These are phyloP conservation scores for Phytophthora sp. DNA, from an alignment of 352 stramenopile species.

Conservation along the genomic window DNA sequence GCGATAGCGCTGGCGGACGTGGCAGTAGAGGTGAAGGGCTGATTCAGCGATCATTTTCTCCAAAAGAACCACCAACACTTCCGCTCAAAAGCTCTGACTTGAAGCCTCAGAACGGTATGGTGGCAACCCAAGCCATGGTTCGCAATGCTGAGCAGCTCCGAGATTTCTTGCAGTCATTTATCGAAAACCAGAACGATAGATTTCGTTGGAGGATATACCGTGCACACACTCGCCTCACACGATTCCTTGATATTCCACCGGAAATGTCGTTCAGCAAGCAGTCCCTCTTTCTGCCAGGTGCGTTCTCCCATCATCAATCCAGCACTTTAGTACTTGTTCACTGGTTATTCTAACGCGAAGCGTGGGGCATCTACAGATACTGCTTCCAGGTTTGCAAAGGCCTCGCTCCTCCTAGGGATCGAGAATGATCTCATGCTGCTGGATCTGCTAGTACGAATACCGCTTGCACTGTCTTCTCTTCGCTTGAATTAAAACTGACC, in stretches of 20 bases:
- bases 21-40: slow-evolving; percentile 27
- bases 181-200: slow-evolving; percentile 83
- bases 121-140: slow-evolving; percentile 60
- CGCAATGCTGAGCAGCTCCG: slow-evolving; percentile 56
- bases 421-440: slow-evolving; percentile 91
- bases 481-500: slow-evolving; percentile 11
- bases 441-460: slow-evolving; percentile 76
- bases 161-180: slow-evolving; percentile 85
- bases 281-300: slow-evolving; percentile 72
- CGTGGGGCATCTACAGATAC: slow-evolving; percentile 46
- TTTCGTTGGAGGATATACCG: slow-evolving; percentile 81
- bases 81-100: slow-evolving; percentile 26
- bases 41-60: slow-evolving; percentile 38
- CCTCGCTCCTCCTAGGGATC: slow-evolving; percentile 74
- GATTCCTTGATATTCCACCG: slow-evolving; percentile 72
- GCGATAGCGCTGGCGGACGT: slow-evolving; percentile 24
- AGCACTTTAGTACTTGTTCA: neutral
- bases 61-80: slow-evolving; percentile 28
- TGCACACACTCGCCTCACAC: slow-evolving; percentile 74
- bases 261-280: slow-evolving; percentile 75
- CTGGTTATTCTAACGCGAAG: neutral
- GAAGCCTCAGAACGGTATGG: slow-evolving; percentile 19
- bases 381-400: slow-evolving; percentile 53
- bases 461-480: neutral
- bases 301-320: neutral